These are phyloP conservation scores for Acmispon strigosus DNA, from an alignment of 306 rosid species.

Conservation along the genomic window DNA sequence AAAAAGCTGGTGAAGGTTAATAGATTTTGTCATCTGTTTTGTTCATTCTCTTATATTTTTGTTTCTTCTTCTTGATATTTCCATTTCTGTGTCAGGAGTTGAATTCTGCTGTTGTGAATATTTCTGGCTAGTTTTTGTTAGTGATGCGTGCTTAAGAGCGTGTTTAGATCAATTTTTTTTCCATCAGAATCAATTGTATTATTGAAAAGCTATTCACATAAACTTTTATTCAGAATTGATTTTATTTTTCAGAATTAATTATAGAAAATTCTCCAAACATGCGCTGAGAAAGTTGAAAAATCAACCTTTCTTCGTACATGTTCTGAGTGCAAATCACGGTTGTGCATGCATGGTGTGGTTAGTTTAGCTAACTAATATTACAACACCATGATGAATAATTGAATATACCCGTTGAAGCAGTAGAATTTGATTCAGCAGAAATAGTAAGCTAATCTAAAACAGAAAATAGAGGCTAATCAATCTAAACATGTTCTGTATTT, in stretches of 20 bases:
- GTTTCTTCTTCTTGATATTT: not conserved
- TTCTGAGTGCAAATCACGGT: slow-evolving; percentile 22
- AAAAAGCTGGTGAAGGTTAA: slow-evolving; percentile 45
- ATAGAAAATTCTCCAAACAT: no score
- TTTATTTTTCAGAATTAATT: no score
- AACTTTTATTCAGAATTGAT: no score
- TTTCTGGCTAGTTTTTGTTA: not conserved
- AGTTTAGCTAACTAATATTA: not conserved
- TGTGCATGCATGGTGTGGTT: not conserved
- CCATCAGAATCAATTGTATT: no score
- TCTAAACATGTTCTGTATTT: not conserved
- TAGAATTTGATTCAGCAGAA: not conserved
- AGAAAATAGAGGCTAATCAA: no score
- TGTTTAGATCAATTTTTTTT: no score
- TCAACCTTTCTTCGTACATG: slow-evolving; percentile 1
- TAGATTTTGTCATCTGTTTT: no score
- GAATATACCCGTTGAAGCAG: not conserved
- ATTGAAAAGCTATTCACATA: no score
- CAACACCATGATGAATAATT: not conserved
- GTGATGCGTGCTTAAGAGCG: not conserved
- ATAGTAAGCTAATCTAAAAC: not conserved
- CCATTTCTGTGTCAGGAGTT: not conserved
- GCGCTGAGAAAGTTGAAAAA: not conserved
- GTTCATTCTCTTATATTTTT: not conserved
- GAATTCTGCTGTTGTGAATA: slow-evolving; percentile 23